phyloP scores from a whole-genome alignment of 441 rosid species.

The Croton laevigatus region DNA sequence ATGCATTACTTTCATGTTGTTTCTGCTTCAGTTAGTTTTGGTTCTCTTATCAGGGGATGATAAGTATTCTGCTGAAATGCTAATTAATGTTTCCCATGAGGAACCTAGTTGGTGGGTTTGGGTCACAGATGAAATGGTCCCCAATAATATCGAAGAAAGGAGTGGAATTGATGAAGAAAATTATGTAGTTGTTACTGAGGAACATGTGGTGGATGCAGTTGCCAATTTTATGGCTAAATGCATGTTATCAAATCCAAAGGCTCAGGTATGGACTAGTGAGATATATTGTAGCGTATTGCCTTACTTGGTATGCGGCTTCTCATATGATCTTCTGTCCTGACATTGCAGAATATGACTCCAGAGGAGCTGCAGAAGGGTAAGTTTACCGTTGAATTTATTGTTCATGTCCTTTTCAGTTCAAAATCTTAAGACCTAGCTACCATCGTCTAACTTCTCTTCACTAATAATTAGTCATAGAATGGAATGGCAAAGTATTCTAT shows the following conservation, averaged over 20 bases:
- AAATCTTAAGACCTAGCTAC: background rate
- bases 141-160: slow-evolving; percentile 64
- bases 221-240: slow-evolving; percentile 92
- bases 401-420: background rate
- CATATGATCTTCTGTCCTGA: slow-evolving; percentile 22
- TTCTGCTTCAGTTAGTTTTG: slow-evolving; percentile 7
- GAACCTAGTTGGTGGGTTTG: slow-evolving; percentile 98
- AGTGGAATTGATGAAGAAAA: slow-evolving; percentile 79
- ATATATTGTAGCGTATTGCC: background rate
- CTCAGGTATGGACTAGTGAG: slow-evolving; percentile 42
- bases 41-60: slow-evolving; percentile 49
- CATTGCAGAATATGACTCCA: slow-evolving; percentile 69
- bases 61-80: slow-evolving; percentile 58
- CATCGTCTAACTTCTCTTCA: background rate
- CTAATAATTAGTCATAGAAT: background rate
- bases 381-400: slow-evolving; percentile 21
- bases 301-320: slow-evolving; percentile 13
- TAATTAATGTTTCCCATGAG: slow-evolving; percentile 58
- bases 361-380: slow-evolving; percentile 82
- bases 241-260: slow-evolving; percentile 72
- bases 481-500: background rate
- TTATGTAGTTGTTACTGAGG: slow-evolving; percentile 70
- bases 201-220: slow-evolving; percentile 84
- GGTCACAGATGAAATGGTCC: slow-evolving; percentile 87
- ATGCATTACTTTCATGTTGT: background rate